Evolutionary conservation across 495 filamentous ascomycete genomes (phyloP).

Genomic region (Schizothecium vesticola): DNA sequence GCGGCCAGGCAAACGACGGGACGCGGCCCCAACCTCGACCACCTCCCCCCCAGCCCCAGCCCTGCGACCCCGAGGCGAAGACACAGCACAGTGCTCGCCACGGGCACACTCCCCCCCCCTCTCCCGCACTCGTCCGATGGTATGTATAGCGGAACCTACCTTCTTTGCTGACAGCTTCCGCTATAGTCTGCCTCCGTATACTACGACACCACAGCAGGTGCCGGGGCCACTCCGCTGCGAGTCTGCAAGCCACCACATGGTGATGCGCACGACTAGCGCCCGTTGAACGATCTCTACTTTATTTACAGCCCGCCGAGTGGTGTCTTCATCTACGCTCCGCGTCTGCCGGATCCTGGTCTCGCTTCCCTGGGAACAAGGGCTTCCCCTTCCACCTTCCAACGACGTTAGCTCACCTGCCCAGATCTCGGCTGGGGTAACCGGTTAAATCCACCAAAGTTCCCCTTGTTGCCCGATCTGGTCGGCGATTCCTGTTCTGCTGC

Average conservation of each 20-base stretch:
- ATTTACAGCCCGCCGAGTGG: not conserved
- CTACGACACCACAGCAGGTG: not conserved
- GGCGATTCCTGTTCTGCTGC: not conserved
- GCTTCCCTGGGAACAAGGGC: not conserved
- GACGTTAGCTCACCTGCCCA: not conserved
- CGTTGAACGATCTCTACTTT: not conserved
- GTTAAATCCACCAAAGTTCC: slow-evolving; percentile 1
- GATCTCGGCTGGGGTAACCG: slow-evolving; percentile 10
- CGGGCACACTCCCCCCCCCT: not conserved
- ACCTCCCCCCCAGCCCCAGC: not conserved
- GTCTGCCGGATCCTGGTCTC: not conserved
- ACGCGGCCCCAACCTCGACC: not conserved
- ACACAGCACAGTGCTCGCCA: slow-evolving; percentile 2
- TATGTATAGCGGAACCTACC: not conserved
- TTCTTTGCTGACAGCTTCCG: not conserved
- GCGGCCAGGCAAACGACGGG: not conserved
- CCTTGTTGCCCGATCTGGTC: not conserved
- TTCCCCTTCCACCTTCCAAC: not conserved
- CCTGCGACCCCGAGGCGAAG: not conserved
- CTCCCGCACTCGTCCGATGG: not conserved
- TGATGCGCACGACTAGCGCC: not conserved
- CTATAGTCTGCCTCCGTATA: not conserved
- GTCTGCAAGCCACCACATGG: slow-evolving; percentile 2
- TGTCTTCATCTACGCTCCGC: slow-evolving; percentile 8
- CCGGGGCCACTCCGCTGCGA: not conserved